These are phyloP conservation scores for Rhizopogon salebrosus DNA, from an alignment of 768 basidiomycete species.

Conservation along the genomic window DNA sequence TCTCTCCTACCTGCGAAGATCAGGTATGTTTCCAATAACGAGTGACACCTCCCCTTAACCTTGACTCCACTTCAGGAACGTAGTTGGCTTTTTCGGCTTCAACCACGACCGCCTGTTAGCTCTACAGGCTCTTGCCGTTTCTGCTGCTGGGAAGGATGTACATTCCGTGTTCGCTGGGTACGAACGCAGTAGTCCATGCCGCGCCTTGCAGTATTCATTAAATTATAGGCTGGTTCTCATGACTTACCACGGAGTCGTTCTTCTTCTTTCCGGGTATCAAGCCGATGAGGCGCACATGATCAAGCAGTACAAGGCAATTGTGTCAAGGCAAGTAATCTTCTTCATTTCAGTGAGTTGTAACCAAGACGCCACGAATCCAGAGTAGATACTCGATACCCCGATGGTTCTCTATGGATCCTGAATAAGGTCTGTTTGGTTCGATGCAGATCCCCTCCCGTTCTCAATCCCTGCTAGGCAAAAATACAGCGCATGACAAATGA, in stretches of 20 bases:
- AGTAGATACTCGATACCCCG: constrained; percentile 52
- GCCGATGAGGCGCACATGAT: constrained; percentile 65
- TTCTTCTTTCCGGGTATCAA: constrained; percentile 70
- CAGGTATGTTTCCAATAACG: constrained; percentile 38
- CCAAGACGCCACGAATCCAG: constrained; percentile 23
- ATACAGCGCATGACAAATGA: constrained; percentile 68
- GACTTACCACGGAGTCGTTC: constrained; percentile 72
- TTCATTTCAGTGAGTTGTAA: neutral
- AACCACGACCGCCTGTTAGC: constrained; percentile 67
- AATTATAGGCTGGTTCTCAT: constrained; percentile 63
- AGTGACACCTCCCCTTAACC: neutral
- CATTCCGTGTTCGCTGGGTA: constrained; percentile 77
- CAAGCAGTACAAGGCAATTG: constrained; percentile 56
- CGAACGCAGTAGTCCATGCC: constrained; percentile 11
- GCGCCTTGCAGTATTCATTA: constrained; percentile 1
- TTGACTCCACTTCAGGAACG: constrained; percentile 36
- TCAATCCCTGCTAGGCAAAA: constrained; percentile 47
- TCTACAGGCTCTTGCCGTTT: constrained; percentile 61
- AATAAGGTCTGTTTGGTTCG: constrained; percentile 42
- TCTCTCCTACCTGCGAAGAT: constrained; percentile 68
- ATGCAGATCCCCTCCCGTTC: neutral
- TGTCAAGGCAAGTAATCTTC: constrained; percentile 47
- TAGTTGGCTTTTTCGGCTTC: constrained; percentile 76
- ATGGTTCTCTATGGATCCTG: constrained; percentile 68
- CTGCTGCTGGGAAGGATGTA: constrained; percentile 61